phyloP scores from a whole-genome alignment of 1,284 basidiomycete species.

The Erythrobasidium hasegawianum region DNA sequence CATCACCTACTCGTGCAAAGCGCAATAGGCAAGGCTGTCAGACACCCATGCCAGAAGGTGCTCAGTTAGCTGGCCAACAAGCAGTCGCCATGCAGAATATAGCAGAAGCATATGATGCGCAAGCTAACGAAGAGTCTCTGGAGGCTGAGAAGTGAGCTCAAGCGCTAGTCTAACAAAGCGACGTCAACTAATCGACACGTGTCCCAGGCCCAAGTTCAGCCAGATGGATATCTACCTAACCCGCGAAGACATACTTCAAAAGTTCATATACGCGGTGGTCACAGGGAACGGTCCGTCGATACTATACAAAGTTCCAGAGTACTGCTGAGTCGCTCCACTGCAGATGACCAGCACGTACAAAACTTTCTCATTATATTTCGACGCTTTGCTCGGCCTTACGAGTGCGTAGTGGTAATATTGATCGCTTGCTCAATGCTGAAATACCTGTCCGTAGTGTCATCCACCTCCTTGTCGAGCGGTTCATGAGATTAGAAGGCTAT shows the following conservation, averaged over 20 bases:
- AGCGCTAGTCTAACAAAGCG: too few relatives aligned
- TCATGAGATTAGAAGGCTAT: not conserved
- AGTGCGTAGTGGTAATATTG: constrained; percentile 30
- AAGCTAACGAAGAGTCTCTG: too few relatives aligned
- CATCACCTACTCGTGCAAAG: too few relatives aligned
- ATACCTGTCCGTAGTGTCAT: constrained; percentile 35
- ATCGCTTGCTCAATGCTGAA: not conserved
- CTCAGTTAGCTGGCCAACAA: too few relatives aligned
- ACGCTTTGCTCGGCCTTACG: constrained; percentile 44
- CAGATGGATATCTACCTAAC: constrained; percentile 44
- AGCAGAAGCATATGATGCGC: too few relatives aligned
- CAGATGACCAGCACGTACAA: constrained; percentile 45
- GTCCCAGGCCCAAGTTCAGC: constrained; percentile 5
- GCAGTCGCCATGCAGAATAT: too few relatives aligned
- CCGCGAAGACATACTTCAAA: constrained; percentile 45
- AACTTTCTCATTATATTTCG: constrained; percentile 46
- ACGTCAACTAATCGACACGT: too few relatives aligned
- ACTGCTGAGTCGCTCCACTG: too few relatives aligned
- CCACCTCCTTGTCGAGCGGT: constrained; percentile 43
- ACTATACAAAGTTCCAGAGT: too few relatives aligned
- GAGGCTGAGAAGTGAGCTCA: too few relatives aligned
- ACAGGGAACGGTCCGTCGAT: constrained; percentile 45
- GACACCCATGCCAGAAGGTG: not conserved
- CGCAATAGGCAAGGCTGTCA: not conserved
- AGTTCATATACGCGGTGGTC: constrained; percentile 46